Conservation (phyloP, 73 alveolate species). For the Tetrahymena borealis region DNA sequence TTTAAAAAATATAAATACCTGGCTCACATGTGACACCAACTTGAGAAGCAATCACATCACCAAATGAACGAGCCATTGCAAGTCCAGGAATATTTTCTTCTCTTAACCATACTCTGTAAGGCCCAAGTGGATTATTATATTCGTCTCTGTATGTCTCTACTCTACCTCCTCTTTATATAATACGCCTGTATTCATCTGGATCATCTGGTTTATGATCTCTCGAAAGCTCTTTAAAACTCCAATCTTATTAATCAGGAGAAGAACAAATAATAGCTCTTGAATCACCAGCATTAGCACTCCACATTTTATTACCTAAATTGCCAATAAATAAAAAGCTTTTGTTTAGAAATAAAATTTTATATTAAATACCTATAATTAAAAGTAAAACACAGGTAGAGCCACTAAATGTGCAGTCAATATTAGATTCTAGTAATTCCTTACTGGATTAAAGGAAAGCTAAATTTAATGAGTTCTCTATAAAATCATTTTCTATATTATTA, state of each 20-base stretch:
- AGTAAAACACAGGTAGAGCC: constrained; percentile 4
- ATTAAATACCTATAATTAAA: not conserved
- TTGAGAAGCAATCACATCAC: constrained; percentile 81
- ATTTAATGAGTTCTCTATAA: not conserved
- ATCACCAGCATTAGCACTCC: constrained; percentile 55
- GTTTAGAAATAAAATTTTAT: not conserved
- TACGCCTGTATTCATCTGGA: constrained; percentile 81
- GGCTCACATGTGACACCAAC: constrained; percentile 83
- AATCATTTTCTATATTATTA: not conserved
- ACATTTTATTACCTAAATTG: constrained; percentile 42
- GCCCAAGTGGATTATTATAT: constrained; percentile 70
- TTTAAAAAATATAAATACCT: constrained; percentile 18
- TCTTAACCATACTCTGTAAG: constrained; percentile 90
- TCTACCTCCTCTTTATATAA: constrained; percentile 78
- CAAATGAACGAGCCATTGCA: constrained; percentile 95
- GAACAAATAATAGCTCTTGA: constrained; percentile 72
- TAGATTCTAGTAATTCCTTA: constrained; percentile 1
- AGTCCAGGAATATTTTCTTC: constrained; percentile 91
- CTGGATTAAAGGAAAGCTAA: not conserved
- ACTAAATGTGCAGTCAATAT: constrained; percentile 19
- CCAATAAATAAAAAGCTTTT: not conserved
- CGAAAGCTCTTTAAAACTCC: constrained; percentile 13
- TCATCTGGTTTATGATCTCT: constrained; percentile 90
- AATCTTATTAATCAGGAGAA: constrained; percentile 25
- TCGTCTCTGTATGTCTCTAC: constrained; percentile 73